Percentiles rank a stretch among this genome's conserved stretches.
phyloP scores from a whole-genome alignment of 108 stramenopile genomes.

The Nitzschia sp. region DNA sequence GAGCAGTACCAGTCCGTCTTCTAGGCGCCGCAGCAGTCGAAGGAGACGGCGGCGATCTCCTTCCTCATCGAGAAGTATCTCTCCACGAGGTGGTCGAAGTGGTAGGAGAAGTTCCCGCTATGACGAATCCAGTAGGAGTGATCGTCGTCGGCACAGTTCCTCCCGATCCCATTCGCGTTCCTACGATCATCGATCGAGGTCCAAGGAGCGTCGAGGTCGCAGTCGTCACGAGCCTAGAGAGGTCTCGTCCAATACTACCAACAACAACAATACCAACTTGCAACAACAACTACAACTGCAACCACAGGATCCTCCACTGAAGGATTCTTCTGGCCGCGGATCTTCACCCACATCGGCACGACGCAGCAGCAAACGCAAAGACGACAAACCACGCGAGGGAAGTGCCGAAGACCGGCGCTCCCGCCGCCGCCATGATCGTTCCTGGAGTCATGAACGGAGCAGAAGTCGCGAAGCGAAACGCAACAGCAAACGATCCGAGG shows the following conservation, averaged over 20 bases:
- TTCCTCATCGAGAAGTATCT: constrained; percentile 15
- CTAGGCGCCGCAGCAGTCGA: constrained; percentile 1
- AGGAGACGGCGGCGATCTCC: constrained; percentile 9
- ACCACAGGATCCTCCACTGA: not conserved
- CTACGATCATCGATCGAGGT: constrained; percentile 11
- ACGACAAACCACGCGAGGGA: constrained; percentile 11
- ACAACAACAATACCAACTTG: constrained; percentile 9
- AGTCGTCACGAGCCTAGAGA: constrained; percentile 1
- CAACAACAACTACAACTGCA: constrained; percentile 1
- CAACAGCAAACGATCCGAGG: not conserved
- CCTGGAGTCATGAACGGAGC: constrained; percentile 23
- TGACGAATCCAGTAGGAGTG: constrained; percentile 5
- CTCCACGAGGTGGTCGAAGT: constrained; percentile 5
- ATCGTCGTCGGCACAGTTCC: constrained; percentile 15
- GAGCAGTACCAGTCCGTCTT: constrained; percentile 9
- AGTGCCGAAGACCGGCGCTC: constrained; percentile 2
- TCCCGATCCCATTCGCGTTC: constrained; percentile 19
- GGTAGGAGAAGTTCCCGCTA: constrained; percentile 10
- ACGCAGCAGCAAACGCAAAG: constrained; percentile 17
- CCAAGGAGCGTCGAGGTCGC: constrained; percentile 18
- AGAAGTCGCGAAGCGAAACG: constrained; percentile 18
- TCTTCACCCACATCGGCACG: constrained; percentile 6
- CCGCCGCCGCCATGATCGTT: constrained; percentile 14
- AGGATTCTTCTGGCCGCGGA: not conserved
- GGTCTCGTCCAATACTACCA: constrained; percentile 4